These are phyloP conservation scores for Pestalotiopsis sp. DNA, from an alignment of 2,329 filamentous ascomycete species.

Conservation along the genomic window DNA sequence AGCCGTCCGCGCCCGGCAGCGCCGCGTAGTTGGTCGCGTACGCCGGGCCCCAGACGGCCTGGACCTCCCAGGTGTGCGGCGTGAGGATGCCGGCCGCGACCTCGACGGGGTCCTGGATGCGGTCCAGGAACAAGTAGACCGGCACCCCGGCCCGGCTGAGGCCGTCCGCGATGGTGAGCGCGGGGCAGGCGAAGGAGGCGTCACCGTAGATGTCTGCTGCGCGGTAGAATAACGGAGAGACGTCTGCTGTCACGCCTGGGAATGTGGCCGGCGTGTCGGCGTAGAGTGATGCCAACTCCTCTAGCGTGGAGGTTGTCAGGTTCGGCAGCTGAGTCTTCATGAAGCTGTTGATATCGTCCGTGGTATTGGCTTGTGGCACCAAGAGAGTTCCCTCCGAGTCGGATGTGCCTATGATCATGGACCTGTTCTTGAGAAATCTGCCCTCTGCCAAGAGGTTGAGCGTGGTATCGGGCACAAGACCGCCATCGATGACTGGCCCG, in stretches of 20 bases:
- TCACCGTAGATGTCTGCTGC: background rate
- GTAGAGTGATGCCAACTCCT: background rate
- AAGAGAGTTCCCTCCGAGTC: background rate
- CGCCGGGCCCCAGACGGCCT: constrained; percentile 51
- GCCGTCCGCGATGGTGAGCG: background rate
- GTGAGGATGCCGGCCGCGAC: constrained; percentile 44
- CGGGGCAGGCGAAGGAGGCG: background rate
- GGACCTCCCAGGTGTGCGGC: constrained; percentile 49
- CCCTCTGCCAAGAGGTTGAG: background rate
- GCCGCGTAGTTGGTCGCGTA: background rate
- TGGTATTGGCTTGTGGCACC: background rate
- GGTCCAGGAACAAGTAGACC: constrained; percentile 52
- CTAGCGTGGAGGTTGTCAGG: background rate
- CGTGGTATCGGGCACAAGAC: background rate
- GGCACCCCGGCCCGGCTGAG: background rate
- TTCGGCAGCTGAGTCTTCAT: background rate
- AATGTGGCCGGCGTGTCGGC: background rate
- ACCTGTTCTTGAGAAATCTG: background rate
- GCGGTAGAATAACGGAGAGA: background rate
- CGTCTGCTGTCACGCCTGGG: background rate
- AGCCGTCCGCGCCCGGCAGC: background rate
- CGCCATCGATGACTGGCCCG: background rate
- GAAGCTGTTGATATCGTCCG: background rate
- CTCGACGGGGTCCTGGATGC: constrained; percentile 45
- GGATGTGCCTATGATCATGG: background rate